These are phyloP conservation scores for Biscutella auriculata DNA, from an alignment of 441 rosid genomes.

Conservation along the genomic window DNA sequence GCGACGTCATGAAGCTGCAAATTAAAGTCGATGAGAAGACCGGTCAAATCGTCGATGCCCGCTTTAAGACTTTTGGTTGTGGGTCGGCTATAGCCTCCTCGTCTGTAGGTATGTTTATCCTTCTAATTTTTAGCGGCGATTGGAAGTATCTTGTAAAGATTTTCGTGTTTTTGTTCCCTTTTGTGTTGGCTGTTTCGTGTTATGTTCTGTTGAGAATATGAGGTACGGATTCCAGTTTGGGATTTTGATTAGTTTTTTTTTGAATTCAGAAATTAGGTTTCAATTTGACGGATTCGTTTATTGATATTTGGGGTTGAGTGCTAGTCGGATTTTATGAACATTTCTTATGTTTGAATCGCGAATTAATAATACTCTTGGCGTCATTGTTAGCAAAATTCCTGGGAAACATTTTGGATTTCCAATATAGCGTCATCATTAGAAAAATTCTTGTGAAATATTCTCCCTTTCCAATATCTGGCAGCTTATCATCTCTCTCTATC, in stretches of 20 bases:
- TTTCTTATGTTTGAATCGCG: background rate
- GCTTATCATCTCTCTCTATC: background rate
- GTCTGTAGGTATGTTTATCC: constrained; percentile 50
- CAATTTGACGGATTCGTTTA: background rate
- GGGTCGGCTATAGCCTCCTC: constrained; percentile 97
- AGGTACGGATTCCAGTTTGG: background rate
- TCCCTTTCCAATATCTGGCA: background rate
- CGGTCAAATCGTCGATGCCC: constrained; percentile 73
- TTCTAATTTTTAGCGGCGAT: background rate
- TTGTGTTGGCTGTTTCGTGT: background rate
- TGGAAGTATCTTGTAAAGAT: background rate
- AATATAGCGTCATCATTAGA: too few species aligned
- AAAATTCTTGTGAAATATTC: background rate
- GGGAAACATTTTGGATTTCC: too few species aligned
- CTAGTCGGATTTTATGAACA: background rate
- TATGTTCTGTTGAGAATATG: background rate
- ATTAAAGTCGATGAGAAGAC: constrained; percentile 77
- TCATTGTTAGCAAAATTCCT: too few species aligned
- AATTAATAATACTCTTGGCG: background rate
- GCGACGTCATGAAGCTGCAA: constrained; percentile 95
- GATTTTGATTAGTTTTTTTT: background rate
- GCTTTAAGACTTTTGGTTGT: constrained; percentile 93
- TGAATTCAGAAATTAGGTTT: background rate
- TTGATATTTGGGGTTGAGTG: background rate
- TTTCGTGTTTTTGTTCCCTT: background rate